Evolutionary conservation across 805 yeast genomes (phyloP).

Genomic region (Candida fluviatilis): DNA sequence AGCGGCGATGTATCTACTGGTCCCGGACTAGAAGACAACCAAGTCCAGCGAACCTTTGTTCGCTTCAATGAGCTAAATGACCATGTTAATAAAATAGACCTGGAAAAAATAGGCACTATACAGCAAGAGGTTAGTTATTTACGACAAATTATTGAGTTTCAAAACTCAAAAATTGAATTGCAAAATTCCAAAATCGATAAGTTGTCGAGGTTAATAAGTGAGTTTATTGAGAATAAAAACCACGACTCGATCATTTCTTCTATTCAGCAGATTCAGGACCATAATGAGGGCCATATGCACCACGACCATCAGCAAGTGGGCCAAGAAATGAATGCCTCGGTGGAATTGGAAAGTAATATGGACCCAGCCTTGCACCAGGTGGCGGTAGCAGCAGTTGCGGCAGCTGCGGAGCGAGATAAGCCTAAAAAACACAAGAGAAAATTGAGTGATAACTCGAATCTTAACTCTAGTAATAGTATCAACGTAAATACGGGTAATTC

Average conservation of each 20-base stretch:
- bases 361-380: conserved; percentile 40
- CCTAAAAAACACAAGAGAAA: conserved; percentile 5
- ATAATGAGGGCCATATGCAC: conserved; percentile 11
- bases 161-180: conserved; percentile 32
- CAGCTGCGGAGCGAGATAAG: conserved; percentile 7
- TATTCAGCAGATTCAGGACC: conserved; percentile 25
- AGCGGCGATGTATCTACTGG: neutral
- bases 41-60: conserved; percentile 5
- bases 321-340: conserved; percentile 3
- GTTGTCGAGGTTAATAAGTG: conserved; percentile 29
- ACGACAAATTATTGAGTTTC: conserved; percentile 34
- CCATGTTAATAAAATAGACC: conserved; percentile 19
- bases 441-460: neutral
- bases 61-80: conserved; percentile 10
- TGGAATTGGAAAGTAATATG: conserved; percentile 29
- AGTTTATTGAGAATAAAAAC: conserved; percentile 26
- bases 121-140: conserved; percentile 33
- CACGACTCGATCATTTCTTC: conserved; percentile 23
- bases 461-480: neutral
- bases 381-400: conserved; percentile 36
- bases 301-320: conserved; percentile 10
- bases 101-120: conserved; percentile 18
- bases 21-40: neutral
- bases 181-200: conserved; percentile 37
- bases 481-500: neutral